Percentiles rank a stretch among this genome's conserved stretches.
phyloP scores from a whole-genome alignment of 768 basidiomycete species.

The Austroboletus festivus region DNA sequence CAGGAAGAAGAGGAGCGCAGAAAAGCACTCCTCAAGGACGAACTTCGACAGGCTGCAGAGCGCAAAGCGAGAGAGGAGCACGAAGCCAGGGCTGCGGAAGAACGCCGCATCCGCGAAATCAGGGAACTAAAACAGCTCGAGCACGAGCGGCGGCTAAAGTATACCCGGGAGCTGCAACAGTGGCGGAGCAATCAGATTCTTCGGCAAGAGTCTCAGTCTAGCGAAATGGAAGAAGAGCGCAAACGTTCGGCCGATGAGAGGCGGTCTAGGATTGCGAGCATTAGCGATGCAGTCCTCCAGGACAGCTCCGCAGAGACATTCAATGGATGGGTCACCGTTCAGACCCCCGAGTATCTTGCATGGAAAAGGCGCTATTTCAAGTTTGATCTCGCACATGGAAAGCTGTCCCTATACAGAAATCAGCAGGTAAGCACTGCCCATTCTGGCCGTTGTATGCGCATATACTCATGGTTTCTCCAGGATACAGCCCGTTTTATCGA shows the following conservation, averaged over 20 bases:
- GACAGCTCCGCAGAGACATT: conserved; percentile 38
- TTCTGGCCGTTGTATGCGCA: neutral
- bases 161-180: conserved; percentile 48
- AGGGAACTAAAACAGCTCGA: conserved; percentile 46
- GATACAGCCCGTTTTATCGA: conserved; percentile 29
- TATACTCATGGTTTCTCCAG: conserved; percentile 16
- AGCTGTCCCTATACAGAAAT: conserved; percentile 48
- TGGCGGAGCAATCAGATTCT: conserved; percentile 51
- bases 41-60: conserved; percentile 34
- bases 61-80: conserved; percentile 37
- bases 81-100: conserved; percentile 45
- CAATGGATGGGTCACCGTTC: conserved; percentile 62
- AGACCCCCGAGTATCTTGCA: conserved; percentile 47
- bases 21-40: conserved; percentile 45
- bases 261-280: conserved; percentile 41
- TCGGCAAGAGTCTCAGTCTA: conserved; percentile 43
- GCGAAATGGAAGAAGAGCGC: conserved; percentile 42
- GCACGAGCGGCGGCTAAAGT: conserved; percentile 47
- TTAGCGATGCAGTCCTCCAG: conserved; percentile 44
- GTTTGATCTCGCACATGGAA: conserved; percentile 42
- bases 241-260: conserved; percentile 38
- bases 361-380: conserved; percentile 70
- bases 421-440: conserved; percentile 39
- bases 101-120: conserved; percentile 41
- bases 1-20: conserved; percentile 38